These are phyloP conservation scores for Dendryphion nanum DNA, from an alignment of 2,329 filamentous ascomycete species.

Conservation along the genomic window DNA sequence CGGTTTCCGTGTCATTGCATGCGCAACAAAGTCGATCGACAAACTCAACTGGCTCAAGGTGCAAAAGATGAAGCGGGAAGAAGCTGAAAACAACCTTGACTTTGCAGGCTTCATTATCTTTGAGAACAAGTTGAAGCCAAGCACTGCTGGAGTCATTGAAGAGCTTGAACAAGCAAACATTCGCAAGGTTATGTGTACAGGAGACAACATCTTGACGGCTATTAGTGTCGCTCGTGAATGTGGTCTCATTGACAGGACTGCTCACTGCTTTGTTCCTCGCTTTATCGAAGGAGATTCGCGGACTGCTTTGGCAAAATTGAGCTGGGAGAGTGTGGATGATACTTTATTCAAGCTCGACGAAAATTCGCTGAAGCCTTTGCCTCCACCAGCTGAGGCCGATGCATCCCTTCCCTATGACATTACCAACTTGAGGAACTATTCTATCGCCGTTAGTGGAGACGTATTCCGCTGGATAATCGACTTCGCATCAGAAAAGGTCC, in stretches of 20 bases:
- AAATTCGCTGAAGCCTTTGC: conserved; percentile 74
- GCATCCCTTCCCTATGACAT: conserved; percentile 83
- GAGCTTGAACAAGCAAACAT: conserved; percentile 84
- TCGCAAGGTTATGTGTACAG: conserved; percentile 91
- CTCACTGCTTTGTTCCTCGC: conserved; percentile 90
- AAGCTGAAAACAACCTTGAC: conserved; percentile 79
- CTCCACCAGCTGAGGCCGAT: conserved; percentile 69
- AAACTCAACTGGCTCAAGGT: conserved; percentile 92
- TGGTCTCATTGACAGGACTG: conserved; percentile 72
- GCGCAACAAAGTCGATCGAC: conserved; percentile 82
- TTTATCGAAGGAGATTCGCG: conserved; percentile 77
- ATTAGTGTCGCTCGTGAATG: conserved; percentile 95
- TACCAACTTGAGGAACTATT: conserved; percentile 78
- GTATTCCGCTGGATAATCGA: conserved; percentile 97
- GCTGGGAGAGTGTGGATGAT: conserved; percentile 96
- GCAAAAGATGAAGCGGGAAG: conserved; percentile 85
- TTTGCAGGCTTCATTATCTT: conserved; percentile 98
- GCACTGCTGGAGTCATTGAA: conserved; percentile 74
- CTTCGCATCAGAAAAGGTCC: conserved; percentile 75
- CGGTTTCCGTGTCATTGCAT: conserved; percentile 94
- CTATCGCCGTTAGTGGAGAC: conserved; percentile 85
- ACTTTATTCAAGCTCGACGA: conserved; percentile 73
- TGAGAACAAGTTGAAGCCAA: conserved; percentile 95
- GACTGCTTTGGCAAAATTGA: conserved; percentile 70
- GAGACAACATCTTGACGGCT: conserved; percentile 95